Conservation (phyloP, 2,329 filamentous ascomycete genomes). For the Cladosporium sp. region DNA sequence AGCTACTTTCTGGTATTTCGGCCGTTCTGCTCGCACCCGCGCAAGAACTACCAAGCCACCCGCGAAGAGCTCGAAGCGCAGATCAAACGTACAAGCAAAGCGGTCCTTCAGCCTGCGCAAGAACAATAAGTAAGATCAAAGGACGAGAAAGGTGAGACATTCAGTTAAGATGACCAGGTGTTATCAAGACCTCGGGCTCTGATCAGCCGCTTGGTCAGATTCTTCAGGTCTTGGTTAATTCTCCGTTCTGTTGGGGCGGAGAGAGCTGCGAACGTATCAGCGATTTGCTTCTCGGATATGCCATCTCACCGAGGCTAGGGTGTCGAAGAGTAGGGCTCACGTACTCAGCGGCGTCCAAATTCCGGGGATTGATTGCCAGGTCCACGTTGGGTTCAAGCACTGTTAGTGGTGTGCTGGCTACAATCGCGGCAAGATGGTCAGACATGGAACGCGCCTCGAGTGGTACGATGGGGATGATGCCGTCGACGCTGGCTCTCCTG, state of each 20-base stretch:
- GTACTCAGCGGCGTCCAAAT: background rate
- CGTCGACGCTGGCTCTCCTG: background rate
- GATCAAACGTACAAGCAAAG: background rate
- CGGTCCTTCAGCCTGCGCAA: background rate
- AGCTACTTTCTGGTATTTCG: background rate
- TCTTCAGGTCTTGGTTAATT: background rate
- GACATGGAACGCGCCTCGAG: background rate
- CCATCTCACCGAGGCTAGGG: background rate
- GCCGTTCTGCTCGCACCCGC: background rate
- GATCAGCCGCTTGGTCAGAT: background rate
- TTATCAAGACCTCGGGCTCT: background rate
- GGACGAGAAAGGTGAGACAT: background rate
- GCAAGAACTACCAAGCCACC: too few relatives aligned
- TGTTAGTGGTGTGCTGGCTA: background rate
- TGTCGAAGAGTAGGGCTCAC: background rate
- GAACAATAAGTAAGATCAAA: background rate
- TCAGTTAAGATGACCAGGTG: background rate
- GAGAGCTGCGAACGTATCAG: background rate
- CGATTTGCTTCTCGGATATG: background rate
- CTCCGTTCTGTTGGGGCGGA: background rate
- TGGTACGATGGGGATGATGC: background rate
- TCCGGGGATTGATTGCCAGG: background rate
- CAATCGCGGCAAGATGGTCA: background rate
- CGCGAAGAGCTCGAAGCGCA: background rate
- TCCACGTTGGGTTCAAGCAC: background rate